phyloP scores from a whole-genome alignment of 2,329 filamentous ascomycete genomes.

The Fusarium ramigenum region DNA sequence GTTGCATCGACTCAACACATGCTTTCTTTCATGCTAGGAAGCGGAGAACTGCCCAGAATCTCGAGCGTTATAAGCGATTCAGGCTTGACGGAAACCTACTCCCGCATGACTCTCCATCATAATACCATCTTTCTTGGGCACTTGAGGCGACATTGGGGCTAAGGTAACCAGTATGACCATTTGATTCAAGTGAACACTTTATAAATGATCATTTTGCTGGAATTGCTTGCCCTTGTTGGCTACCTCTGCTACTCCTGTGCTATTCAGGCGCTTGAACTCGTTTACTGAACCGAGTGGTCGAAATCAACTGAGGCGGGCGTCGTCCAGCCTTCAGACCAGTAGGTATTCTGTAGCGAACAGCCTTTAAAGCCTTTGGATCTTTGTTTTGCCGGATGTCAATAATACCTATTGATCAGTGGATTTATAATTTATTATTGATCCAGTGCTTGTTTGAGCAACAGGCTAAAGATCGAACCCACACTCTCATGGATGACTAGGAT shows the following conservation, averaged over 20 bases:
- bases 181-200: background rate
- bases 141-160: background rate
- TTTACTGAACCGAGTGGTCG: background rate
- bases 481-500: conserved; percentile 16
- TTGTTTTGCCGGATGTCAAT: conserved; percentile 22
- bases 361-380: conserved; percentile 25
- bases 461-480: conserved; percentile 33
- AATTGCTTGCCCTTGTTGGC: background rate
- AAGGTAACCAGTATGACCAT: background rate
- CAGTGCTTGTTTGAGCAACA: conserved; percentile 3
- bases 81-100: conserved; percentile 14
- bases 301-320: background rate
- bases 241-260: background rate
- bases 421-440: background rate
- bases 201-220: background rate
- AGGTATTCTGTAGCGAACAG: background rate
- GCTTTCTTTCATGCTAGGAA: conserved; percentile 21
- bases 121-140: background rate
- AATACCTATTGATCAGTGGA: conserved; percentile 3
- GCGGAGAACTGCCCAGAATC: conserved; percentile 19
- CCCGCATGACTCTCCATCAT: conserved; percentile 11
- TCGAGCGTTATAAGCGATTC: conserved; percentile 2
- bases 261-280: background rate
- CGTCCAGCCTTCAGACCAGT: background rate
- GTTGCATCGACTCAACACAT: conserved; percentile 4